Base-by-base conservation (phyloP, 257 asterid species). In the Primulina eburnea region DNA sequence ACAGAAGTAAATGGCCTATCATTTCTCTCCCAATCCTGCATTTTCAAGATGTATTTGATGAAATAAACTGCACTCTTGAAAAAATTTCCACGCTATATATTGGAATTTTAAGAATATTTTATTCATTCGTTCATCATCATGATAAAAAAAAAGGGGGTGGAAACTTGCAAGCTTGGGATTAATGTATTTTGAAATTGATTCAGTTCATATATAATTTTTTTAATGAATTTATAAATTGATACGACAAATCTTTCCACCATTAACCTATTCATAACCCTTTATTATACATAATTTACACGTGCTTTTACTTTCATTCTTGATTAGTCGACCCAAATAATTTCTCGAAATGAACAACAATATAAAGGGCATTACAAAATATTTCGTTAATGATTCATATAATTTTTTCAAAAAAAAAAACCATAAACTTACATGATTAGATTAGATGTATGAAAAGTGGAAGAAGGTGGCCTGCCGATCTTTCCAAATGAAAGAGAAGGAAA, bases 21-120 rank as follows among this genome's bases (percentile, higher is more conserved):
- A 83, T 91, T 73, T 80, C 79, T 80, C 80, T 82, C 82, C 86
- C 38, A 62, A 76, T 78, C 83, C 91, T 86, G 87, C 83, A 76
- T 66, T 32, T 61, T 56, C 26, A 74, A 63, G 56, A 20, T 40
- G 5, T 11, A 35, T 64, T 57, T 20, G 38, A 62, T 60, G 24
- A 18, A 62, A 67, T 67, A 47, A 28, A 55, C 43, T 35, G 33
- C 9, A 61, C 14, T 4, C 5, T 9, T 38, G 8, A 38, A 38
- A 1, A 38, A 38, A 10, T 38, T 38, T 10, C 17, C 2, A 38
- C 16, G 16, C 50, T 38, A 43, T 14, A 4, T 43, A 43, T 43
- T 43, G 55, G 6, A 43, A 43, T 11, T 43, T 43, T 1, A 14
- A 43, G 18, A 40, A 40, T 10, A 9, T 40, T 40, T 10, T 12